Base-by-base conservation (phyloP, 2,329 filamentous ascomycete species). In the Torrubiellomyces zombiae region DNA sequence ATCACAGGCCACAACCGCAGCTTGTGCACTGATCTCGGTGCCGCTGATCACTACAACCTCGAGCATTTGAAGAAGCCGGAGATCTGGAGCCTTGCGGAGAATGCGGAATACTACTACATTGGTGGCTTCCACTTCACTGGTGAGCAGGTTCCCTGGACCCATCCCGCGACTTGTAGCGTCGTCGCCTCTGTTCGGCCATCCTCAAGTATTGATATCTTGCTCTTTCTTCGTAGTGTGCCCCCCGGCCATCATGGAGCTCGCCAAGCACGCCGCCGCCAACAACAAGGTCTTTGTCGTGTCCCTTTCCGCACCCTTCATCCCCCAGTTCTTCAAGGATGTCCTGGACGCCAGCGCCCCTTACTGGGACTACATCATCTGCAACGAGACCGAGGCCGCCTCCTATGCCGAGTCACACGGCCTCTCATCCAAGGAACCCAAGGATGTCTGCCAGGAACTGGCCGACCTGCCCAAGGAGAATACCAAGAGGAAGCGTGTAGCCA, bases 1-100 rank as follows among this genome's bases (percentile, higher is more conserved):
- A 94, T 98, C 56, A 98, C 86, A 18, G 89, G 83, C 48, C 81
- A 93, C 65, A 76, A 95, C 72, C 75, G 89, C 44, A 83, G 75
- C 50, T 75, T 98, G 64, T 80, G 77, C 64, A 98, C 89, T 33
- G 83, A 95, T 47, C 76, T 98, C 29, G 89, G 77, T 34, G 89
- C 89, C 33, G 89, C 89, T 40, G 98, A 98, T 63, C 78, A 83
- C 63, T 98, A 98, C 63, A 86, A 86, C 56, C 52, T 94, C 26
- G 82, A 89, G 35, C 89, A 98, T 55, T 60, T 98, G 51, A 82
- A 92, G 70, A 70, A 73, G 51, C 77, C 81, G 27, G 72, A 86
- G 56, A 76, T 95, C 55, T 98, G 89, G 89, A 67, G 71, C 38
- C 66, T 94, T 25, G 89, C 89, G 31, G 72, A 95, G 69, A 73